A percentile compares a stretch with the other conserved stretches of the same genome.
Evolutionary conservation across 2,329 filamentous ascomycete species (phyloP).

Genomic region (Pestalotiopsis sp.): DNA sequence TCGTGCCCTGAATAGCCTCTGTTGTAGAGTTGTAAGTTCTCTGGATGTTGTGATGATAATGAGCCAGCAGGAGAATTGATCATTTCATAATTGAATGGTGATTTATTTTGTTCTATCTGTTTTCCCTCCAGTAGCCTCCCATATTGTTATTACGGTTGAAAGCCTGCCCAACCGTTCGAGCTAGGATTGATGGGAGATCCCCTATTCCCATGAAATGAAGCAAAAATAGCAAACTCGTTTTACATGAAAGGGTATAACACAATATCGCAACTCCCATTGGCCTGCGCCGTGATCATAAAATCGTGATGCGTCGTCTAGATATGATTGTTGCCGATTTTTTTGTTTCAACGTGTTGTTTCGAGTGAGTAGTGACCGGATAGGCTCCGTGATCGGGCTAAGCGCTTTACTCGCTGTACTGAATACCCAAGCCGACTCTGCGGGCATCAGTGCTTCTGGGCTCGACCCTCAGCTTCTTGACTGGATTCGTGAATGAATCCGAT

Average conservation of each 20-base stretch:
- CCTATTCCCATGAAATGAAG: no score
- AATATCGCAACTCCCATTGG: background rate
- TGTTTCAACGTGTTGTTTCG: background rate
- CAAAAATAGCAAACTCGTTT: background rate
- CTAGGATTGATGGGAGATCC: no score
- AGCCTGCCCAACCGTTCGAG: no score
- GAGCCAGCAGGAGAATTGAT: no score
- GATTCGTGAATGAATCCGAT: constrained; percentile 42
- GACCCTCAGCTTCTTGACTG: constrained; percentile 53
- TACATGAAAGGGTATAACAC: background rate
- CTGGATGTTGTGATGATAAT: no score
- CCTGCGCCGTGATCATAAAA: no score
- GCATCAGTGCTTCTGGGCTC: constrained; percentile 40
- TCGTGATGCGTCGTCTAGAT: background rate
- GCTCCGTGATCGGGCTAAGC: background rate
- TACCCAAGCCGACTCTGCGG: constrained; percentile 51
- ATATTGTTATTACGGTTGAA: no score
- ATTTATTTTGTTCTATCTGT: background rate
- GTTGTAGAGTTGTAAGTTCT: no score
- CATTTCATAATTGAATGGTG: background rate
- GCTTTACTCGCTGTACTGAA: constrained; percentile 43
- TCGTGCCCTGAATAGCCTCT: no score
- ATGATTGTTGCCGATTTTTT: background rate
- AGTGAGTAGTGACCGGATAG: background rate
- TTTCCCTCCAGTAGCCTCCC: background rate